Conservation (phyloP, 768 basidiomycete species). For the Naganishia kalamii region DNA sequence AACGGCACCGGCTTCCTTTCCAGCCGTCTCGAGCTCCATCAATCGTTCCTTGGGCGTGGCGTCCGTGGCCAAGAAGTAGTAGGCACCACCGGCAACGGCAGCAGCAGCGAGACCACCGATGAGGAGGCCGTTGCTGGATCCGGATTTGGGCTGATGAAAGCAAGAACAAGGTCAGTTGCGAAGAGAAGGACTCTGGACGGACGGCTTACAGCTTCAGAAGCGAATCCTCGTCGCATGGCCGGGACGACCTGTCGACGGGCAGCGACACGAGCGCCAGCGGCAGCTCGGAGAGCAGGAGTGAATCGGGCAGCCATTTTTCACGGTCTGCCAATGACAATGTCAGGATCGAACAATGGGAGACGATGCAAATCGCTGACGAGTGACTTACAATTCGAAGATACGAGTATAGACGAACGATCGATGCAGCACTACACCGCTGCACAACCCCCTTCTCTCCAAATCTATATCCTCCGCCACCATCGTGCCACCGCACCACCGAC, state of each 20-base stretch:
- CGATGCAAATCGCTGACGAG: too few relatives aligned
- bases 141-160: conserved; percentile 28
- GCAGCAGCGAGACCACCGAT: conserved; percentile 59
- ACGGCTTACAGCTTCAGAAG: conserved; percentile 4
- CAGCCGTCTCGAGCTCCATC: conserved; percentile 58
- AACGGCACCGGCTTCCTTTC: conserved; percentile 59
- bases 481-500: too few relatives aligned
- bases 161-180: conserved; percentile 26
- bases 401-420: too few relatives aligned
- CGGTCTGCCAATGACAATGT: too few relatives aligned
- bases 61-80: conserved; percentile 55
- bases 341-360: too few relatives aligned
- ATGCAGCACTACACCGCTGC: too few relatives aligned
- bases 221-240: conserved; percentile 9
- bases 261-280: conserved; percentile 12
- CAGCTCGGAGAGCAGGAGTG: conserved; percentile 20
- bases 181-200: not conserved
- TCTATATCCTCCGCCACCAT: too few relatives aligned
- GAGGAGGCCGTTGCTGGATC: conserved; percentile 46
- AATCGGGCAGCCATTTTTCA: conserved; percentile 15
- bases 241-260: conserved; percentile 15
- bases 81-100: conserved; percentile 59
- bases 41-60: conserved; percentile 54
- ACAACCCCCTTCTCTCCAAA: too few relatives aligned
- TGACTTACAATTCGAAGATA: too few relatives aligned